Percentiles rank a stretch among this genome's conserved stretches.
Evolutionary conservation across 2,329 filamentous ascomycete genomes (phyloP).

Genomic region (Albophoma yamanashiensis): DNA sequence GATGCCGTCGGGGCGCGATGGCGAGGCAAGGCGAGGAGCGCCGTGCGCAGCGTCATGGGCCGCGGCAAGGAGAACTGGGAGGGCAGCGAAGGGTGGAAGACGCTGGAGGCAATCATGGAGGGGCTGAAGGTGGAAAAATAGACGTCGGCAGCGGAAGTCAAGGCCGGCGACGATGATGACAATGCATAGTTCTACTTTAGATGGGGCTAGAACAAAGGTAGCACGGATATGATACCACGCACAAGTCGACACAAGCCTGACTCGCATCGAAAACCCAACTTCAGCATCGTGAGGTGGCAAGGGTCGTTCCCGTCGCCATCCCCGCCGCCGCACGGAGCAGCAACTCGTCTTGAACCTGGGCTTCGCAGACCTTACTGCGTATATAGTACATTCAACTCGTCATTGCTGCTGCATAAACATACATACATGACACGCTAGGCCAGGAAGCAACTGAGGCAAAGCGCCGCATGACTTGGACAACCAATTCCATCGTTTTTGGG

Average conservation of each 20-base stretch:
- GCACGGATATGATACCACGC: background rate
- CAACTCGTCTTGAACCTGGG: background rate
- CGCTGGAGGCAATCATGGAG: conserved; percentile 45
- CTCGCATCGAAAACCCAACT: background rate
- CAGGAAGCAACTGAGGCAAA: background rate
- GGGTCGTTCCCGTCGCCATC: background rate
- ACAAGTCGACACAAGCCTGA: background rate
- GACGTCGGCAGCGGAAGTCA: background rate
- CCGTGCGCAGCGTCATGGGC: conserved; percentile 72
- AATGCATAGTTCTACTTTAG: background rate
- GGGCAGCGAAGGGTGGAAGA: conserved; percentile 57
- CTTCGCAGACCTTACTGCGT: background rate
- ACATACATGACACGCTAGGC: background rate
- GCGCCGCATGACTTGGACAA: background rate
- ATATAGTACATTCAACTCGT: background rate
- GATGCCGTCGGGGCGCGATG: conserved; percentile 67
- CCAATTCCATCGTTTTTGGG: background rate
- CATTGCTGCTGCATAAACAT: background rate
- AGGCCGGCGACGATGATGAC: background rate
- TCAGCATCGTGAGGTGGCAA: background rate
- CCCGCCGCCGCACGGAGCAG: background rate
- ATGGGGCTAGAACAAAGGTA: background rate
- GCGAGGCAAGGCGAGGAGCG: conserved; percentile 81
- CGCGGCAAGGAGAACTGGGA: conserved; percentile 78
- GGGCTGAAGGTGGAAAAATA: conserved; percentile 32